Conservation (phyloP, 2,329 filamentous ascomycete species). For the Taxawa tesnikishii region DNA sequence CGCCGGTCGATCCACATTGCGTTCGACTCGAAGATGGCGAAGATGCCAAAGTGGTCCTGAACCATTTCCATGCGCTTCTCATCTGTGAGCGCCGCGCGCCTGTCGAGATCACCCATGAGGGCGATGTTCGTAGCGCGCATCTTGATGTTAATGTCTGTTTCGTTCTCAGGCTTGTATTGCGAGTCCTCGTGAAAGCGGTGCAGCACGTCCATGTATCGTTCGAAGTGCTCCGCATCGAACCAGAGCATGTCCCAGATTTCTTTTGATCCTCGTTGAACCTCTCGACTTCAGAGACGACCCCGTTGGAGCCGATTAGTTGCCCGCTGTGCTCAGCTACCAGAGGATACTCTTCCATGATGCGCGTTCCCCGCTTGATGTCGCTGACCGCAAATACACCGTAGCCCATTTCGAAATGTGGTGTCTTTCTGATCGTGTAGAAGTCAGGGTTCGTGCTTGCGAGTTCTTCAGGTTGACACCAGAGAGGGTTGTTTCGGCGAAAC, state of each 20-base stretch:
- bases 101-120: neutral
- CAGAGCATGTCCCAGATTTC: neutral
- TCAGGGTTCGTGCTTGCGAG: neutral
- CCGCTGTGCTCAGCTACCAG: constrained; percentile 3
- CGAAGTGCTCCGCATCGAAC: neutral
- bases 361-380: constrained; percentile 11
- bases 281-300: neutral
- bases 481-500: too few species aligned
- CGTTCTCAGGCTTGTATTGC: neutral
- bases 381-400: constrained; percentile 12
- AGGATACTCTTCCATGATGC: constrained; percentile 14
- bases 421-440: neutral
- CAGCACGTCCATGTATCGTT: neutral
- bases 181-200: neutral
- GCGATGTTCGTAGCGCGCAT: neutral
- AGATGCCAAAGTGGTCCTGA: neutral
- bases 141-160: neutral
- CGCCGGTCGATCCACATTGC: neutral
- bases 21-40: neutral
- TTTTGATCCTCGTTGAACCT: neutral
- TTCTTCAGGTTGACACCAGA: too few species aligned
- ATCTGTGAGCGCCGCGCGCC: neutral
- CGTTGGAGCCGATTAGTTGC: neutral
- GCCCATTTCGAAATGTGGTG: constrained; percentile 10
- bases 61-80: neutral